These are phyloP conservation scores for Theobroma grandiflorum DNA, from an alignment of 441 rosid species.

Conservation along the genomic window DNA sequence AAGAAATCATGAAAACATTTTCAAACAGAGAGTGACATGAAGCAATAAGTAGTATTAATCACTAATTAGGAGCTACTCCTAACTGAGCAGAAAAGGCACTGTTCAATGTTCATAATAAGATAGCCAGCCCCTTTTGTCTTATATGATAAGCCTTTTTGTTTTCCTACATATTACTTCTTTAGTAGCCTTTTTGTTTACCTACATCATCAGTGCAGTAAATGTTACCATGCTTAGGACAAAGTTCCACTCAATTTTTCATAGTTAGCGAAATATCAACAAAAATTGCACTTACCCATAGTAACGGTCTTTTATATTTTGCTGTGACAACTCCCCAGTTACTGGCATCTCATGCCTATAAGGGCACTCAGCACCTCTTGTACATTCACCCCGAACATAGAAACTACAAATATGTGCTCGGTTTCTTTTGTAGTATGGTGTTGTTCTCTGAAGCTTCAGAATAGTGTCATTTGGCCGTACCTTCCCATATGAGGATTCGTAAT, in stretches of 20 bases:
- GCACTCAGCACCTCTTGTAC: slow-evolving; percentile 95
- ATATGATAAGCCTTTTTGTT: background rate
- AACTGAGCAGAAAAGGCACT: background rate
- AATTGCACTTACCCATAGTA: slow-evolving; percentile 80
- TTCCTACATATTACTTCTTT: background rate
- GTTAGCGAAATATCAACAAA: background rate
- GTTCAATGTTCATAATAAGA: background rate
- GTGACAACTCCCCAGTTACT: slow-evolving; percentile 88
- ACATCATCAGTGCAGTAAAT: background rate
- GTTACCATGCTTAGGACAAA: background rate
- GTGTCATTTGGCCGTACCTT: slow-evolving; percentile 84
- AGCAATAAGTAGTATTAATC: background rate
- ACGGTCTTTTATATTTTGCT: slow-evolving; percentile 96
- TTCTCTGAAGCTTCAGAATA: slow-evolving; percentile 88
- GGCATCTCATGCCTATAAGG: slow-evolving; percentile 99
- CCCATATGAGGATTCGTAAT: slow-evolving; percentile 92
- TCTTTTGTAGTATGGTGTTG: slow-evolving; percentile 89
- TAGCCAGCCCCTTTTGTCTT: background rate
- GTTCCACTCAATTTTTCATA: background rate
- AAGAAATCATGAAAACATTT: background rate
- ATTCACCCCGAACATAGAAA: slow-evolving; percentile 89
- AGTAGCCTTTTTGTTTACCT: background rate
- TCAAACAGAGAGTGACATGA: background rate
- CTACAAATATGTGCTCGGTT: slow-evolving; percentile 95
- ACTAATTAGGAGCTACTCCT: background rate